Base-by-base conservation (phyloP, 176 grass and related monocot species). In the Alopecurus myosuroides region DNA sequence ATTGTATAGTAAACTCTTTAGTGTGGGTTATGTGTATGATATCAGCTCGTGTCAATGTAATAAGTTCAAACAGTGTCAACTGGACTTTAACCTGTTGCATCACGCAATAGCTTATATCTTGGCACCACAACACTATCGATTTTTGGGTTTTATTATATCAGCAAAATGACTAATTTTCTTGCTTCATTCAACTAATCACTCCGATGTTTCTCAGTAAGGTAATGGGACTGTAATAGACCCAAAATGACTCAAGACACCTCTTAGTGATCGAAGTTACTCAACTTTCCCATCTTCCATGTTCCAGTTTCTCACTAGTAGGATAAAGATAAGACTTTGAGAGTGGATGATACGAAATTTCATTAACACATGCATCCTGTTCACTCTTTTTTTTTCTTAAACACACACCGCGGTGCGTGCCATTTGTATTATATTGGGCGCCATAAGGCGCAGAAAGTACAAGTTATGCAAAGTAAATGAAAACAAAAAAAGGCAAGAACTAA, bases 191-290 rank as follows among this genome's bases (percentile, higher is more conserved):
- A 68, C 45, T 66, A 42, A 17, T 51, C 67, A 68, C 70, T 72
- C 67, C 7, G 18, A 87, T 86, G 11, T 81, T 76, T 42, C 7
- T 75, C 34, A 44, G 61, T 56, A 55, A 73, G 70, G 49, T 75
- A 60, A 39, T 78, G 53, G 61, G 35, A 23, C 5, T 37, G 46
- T 68, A 52, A n/a, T 83, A 30, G 45, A 86, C 30, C n/a, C 17
- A n/a, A 69, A 67, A 81, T 35, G 34, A 35, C 14, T 34, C 36
- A 57, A 55, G 48, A 48, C 7, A 67, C 61, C 41, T 68, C 20
- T 68, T 39, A 9, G 37, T 26, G 25, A 73, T 48, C 15, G 58
- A 62, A 25, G 5, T 7, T 29, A 19, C 44, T 28, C 48, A 68
- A 20, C 30, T 70, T 68, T 53, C 22, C n/a, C 4, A 37, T 82